Conservation (phyloP, 139 green algal genomes). For the Raphidocelis subcapitata region DNA sequence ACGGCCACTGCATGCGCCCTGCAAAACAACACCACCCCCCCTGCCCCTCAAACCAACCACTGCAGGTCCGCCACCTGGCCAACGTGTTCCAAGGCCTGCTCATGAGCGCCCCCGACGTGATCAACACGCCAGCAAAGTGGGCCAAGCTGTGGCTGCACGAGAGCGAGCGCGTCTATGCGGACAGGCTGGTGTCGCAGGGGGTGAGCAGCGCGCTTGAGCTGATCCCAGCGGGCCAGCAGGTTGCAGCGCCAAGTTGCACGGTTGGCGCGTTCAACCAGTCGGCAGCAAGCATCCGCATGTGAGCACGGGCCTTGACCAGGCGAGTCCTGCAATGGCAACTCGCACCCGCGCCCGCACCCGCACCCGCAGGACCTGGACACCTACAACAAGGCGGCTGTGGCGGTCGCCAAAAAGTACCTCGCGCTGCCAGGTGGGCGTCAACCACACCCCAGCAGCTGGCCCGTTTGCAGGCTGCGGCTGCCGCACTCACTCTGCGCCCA, state of each 20-base stretch:
- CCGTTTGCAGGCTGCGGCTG: neutral
- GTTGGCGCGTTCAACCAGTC: neutral
- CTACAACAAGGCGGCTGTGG: conserved; percentile 76
- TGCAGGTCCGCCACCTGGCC: conserved; percentile 73
- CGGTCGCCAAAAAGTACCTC: conserved; percentile 80
- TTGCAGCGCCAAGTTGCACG: neutral
- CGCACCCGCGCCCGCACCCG: no score
- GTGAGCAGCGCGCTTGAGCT: neutral
- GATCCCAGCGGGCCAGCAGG: neutral
- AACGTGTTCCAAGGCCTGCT: conserved; percentile 91
- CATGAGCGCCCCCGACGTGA: conserved; percentile 69
- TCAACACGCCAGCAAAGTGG: conserved; percentile 55
- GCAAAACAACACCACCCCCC: no score
- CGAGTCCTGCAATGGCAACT: no score
- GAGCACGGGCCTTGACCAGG: neutral
- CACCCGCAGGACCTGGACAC: conserved; percentile 65
- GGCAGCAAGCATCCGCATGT: no score
- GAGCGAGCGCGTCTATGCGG: conserved; percentile 82
- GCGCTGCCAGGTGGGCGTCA: conserved; percentile 1
- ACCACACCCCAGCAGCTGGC: no score
- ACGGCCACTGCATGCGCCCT: no score
- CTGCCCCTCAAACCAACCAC: neutral
- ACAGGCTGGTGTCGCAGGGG: conserved; percentile 63
- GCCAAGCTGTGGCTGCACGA: conserved; percentile 90
- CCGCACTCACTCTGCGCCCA: no score